Percentiles rank a stretch among this genome's conserved stretches.
phyloP scores from a whole-genome alignment of 495 filamentous ascomycete species.

The Pseudevernia furfuracea region DNA sequence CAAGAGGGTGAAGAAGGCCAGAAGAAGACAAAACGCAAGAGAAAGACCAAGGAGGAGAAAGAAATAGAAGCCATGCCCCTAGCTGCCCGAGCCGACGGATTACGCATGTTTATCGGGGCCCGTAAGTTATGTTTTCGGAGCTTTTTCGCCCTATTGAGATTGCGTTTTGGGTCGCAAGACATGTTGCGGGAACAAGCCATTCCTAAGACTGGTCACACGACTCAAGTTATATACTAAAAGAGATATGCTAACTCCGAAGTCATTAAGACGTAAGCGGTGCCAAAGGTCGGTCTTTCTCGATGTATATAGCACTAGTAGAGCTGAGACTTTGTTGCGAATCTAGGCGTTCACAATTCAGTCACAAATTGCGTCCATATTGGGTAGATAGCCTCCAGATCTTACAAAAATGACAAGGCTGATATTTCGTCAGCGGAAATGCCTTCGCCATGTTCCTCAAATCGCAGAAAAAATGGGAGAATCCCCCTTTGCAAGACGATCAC shows the following conservation, averaged over 20 bases:
- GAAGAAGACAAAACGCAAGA: slow-evolving; percentile 21
- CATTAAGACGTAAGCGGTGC: slow-evolving; percentile 85
- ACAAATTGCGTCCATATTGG: slow-evolving; percentile 71
- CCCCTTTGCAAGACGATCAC: slow-evolving; percentile 61
- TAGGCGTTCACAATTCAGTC: slow-evolving; percentile 76
- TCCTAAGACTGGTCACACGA: no score
- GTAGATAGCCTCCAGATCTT: slow-evolving; percentile 27
- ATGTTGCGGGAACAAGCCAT: no score
- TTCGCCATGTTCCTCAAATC: slow-evolving; percentile 94
- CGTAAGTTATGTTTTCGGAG: no score
- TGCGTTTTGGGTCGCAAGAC: no score
- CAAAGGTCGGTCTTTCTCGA: slow-evolving; percentile 51
- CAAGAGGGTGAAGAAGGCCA: slow-evolving; percentile 24
- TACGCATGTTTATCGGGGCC: slow-evolving; percentile 82
- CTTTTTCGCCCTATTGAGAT: no score
- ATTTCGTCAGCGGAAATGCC: slow-evolving; percentile 60
- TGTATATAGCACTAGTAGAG: slow-evolving; percentile 4
- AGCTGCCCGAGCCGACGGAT: slow-evolving; percentile 54
- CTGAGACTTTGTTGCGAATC: slow-evolving; percentile 9
- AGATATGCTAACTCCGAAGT: no score
- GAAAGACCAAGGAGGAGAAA: slow-evolving; percentile 40
- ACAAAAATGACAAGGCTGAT: not conserved
- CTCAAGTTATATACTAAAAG: no score
- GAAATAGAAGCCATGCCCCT: slow-evolving; percentile 53
- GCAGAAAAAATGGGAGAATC: slow-evolving; percentile 90